phyloP scores from a whole-genome alignment of 2,329 filamentous ascomycete species.

The Claviceps monticola region DNA sequence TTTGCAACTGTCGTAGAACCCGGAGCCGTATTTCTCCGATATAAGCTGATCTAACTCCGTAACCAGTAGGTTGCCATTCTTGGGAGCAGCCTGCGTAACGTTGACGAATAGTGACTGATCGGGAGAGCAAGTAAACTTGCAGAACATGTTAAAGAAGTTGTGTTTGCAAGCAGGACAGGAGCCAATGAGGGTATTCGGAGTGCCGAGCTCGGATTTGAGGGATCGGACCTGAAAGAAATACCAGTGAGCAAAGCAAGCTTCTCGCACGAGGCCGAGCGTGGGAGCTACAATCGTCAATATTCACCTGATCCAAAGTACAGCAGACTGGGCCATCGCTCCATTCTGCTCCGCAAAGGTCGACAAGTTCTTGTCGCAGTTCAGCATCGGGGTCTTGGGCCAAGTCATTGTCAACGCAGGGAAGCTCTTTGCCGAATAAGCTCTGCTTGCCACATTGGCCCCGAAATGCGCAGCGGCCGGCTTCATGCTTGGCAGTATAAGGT shows the following conservation, averaged over 20 bases:
- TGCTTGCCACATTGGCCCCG: constrained; percentile 85
- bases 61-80: constrained; percentile 49
- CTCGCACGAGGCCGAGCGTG: constrained; percentile 4
- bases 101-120: constrained; percentile 94
- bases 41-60: constrained; percentile 85
- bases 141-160: constrained; percentile 98
- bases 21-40: constrained; percentile 67
- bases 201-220: constrained; percentile 71
- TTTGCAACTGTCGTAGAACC: constrained; percentile 95
- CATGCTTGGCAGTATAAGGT: constrained; percentile 49
- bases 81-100: constrained; percentile 59
- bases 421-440: constrained; percentile 74
- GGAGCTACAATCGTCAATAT: not conserved
- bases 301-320: constrained; percentile 66
- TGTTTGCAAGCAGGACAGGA: constrained; percentile 94
- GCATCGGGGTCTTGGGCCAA: constrained; percentile 61
- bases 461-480: constrained; percentile 79
- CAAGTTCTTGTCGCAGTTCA: constrained; percentile 60
- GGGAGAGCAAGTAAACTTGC: constrained; percentile 94
- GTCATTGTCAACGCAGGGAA: constrained; percentile 88
- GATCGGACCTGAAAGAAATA: constrained; percentile 47
- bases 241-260: not conserved
- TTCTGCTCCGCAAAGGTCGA: constrained; percentile 73
- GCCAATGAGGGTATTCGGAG: constrained; percentile 77
- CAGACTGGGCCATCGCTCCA: constrained; percentile 79